Percentiles rank a stretch among this genome's conserved stretches.
These are phyloP conservation scores for Pythium dissotocum DNA, from an alignment of 352 stramenopile species.

Conservation along the genomic window DNA sequence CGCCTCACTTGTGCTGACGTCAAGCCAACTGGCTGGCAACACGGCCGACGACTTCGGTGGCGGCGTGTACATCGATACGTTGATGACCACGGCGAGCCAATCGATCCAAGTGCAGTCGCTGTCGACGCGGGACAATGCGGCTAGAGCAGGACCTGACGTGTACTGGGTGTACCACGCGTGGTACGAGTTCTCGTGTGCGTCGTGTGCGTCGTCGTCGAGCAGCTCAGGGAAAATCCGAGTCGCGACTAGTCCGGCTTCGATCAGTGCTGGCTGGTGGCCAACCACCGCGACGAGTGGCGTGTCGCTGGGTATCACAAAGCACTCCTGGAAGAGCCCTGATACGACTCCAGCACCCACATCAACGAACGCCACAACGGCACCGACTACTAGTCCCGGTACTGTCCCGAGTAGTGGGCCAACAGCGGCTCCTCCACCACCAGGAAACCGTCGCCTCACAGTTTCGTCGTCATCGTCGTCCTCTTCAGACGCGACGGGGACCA, in stretches of 20 bases:
- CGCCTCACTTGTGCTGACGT: constrained; percentile 28
- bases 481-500: neutral
- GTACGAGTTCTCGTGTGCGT: constrained; percentile 39
- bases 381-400: neutral
- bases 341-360: neutral
- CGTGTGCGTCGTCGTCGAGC: constrained; percentile 28
- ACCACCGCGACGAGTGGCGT: constrained; percentile 61
- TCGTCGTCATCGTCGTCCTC: constrained; percentile 7
- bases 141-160: constrained; percentile 43
- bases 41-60: constrained; percentile 51
- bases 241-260: constrained; percentile 42
- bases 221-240: constrained; percentile 11
- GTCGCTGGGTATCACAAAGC: constrained; percentile 34
- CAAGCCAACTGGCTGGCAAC: constrained; percentile 42
- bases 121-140: constrained; percentile 41
- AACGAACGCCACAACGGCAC: neutral
- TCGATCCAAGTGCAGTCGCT: constrained; percentile 7
- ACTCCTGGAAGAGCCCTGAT: constrained; percentile 10
- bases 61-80: constrained; percentile 52
- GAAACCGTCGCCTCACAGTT: neutral
- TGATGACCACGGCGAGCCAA: constrained; percentile 9
- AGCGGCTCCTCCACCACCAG: neutral
- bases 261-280: constrained; percentile 62
- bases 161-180: constrained; percentile 61
- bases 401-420: neutral